These are phyloP conservation scores for Agrocybe chaxingu DNA, from an alignment of 768 basidiomycete genomes.

Conservation along the genomic window DNA sequence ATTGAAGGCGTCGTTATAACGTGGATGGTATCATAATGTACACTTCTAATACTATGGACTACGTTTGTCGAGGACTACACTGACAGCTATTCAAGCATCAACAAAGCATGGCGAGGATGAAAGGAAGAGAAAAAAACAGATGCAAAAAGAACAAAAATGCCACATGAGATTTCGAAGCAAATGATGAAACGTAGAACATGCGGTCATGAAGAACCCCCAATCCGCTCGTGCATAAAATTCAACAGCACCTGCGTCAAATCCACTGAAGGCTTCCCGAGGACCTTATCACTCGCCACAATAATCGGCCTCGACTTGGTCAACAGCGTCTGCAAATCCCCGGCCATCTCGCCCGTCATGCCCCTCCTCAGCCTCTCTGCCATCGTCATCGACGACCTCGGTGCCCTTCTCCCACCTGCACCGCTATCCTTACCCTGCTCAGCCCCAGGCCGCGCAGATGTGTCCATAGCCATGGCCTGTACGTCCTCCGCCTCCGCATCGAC, in stretches of 20 bases:
- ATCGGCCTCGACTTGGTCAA: constrained; percentile 64
- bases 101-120: background rate
- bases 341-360: constrained; percentile 81
- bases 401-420: background rate
- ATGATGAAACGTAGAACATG: constrained; percentile 6
- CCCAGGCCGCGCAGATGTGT: constrained; percentile 11
- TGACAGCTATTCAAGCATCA: no score
- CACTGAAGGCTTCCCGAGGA: constrained; percentile 41
- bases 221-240: constrained; percentile 63
- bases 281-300: constrained; percentile 53
- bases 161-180: constrained; percentile 7
- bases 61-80: no score
- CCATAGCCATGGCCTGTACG: constrained; percentile 28
- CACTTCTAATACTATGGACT: no score
- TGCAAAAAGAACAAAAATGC: constrained; percentile 4
- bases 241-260: constrained; percentile 62
- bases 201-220: constrained; percentile 37
- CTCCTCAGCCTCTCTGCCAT: constrained; percentile 66
- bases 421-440: constrained; percentile 17
- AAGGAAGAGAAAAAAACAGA: constrained; percentile 5
- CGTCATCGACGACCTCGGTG: constrained; percentile 40
- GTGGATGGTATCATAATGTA: no score
- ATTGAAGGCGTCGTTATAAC: no score
- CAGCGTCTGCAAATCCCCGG: constrained; percentile 63
- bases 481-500: constrained; percentile 47